Percentiles rank a stretch among this genome's conserved stretches.
phyloP scores from a whole-genome alignment of 331 rosid genomes.

The Cucumis variabilis region DNA sequence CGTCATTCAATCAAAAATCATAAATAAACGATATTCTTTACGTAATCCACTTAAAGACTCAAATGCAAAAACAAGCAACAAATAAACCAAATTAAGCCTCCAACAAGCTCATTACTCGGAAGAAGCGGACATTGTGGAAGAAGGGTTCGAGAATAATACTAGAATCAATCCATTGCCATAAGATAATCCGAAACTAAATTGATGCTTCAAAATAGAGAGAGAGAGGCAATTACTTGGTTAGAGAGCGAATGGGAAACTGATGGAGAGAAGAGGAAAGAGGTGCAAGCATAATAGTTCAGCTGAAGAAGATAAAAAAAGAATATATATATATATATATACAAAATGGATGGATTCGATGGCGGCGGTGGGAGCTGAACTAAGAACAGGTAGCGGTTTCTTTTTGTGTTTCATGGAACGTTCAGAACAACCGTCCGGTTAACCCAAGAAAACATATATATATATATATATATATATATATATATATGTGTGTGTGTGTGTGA shows the following conservation, averaged over 20 bases:
- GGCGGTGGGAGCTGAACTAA: background rate
- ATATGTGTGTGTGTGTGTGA: too few species aligned
- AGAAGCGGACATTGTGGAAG: background rate
- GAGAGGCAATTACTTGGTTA: background rate
- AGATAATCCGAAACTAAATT: background rate
- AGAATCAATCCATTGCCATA: background rate
- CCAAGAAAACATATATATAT: too few species aligned
- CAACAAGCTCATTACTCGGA: background rate
- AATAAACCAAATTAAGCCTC: background rate
- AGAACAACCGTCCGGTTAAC: too few species aligned
- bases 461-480: too few species aligned
- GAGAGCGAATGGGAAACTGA: slow-evolving; percentile 15
- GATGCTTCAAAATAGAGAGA: background rate
- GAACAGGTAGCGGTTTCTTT: background rate
- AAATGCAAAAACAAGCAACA: background rate
- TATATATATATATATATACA: background rate
- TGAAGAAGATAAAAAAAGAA: background rate
- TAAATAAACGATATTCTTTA: background rate
- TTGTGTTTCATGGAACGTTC: background rate
- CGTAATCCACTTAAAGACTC: background rate
- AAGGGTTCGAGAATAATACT: background rate
- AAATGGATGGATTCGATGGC: background rate
- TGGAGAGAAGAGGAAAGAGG: background rate
- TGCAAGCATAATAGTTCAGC: slow-evolving; percentile 1
- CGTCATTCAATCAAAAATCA: background rate